Evolutionary conservation across 2,329 filamentous ascomycete species (phyloP).

Genomic region (Talaromyces islandicus): DNA sequence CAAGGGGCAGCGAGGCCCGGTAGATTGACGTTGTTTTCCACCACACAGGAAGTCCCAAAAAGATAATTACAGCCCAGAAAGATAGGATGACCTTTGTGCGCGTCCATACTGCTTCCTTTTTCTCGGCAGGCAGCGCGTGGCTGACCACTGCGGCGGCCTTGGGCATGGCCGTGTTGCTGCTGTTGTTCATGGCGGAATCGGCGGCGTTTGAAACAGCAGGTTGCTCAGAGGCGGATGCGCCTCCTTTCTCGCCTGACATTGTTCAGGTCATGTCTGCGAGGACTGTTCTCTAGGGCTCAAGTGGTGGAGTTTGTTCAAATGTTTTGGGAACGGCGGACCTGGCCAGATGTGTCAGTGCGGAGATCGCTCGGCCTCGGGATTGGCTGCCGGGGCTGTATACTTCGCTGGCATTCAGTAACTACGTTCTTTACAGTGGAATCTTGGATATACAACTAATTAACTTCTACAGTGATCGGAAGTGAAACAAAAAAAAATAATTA

Average conservation of each 20-base stretch:
- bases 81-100: constrained; percentile 73
- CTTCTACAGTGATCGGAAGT: background rate
- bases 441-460: background rate
- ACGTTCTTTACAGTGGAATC: background rate
- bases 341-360: background rate
- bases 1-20: constrained; percentile 73
- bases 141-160: constrained; percentile 22
- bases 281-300: background rate
- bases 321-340: background rate
- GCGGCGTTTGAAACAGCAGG: background rate
- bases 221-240: constrained; percentile 22
- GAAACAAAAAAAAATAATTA: background rate
- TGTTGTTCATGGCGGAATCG: constrained; percentile 4
- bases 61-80: constrained; percentile 82
- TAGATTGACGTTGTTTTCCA: constrained; percentile 92
- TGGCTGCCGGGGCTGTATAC: background rate
- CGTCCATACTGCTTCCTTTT: constrained; percentile 59
- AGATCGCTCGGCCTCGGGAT: background rate
- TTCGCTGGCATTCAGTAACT: background rate
- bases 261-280: constrained; percentile 27
- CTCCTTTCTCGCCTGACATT: constrained; percentile 30
- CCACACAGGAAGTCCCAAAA: constrained; percentile 88
- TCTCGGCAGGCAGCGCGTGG: constrained; percentile 69
- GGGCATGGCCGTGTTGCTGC: constrained; percentile 7
- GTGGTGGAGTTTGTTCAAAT: background rate